Base-by-base conservation (phyloP, 2,329 filamentous ascomycete genomes). In the Knufia petricola region DNA sequence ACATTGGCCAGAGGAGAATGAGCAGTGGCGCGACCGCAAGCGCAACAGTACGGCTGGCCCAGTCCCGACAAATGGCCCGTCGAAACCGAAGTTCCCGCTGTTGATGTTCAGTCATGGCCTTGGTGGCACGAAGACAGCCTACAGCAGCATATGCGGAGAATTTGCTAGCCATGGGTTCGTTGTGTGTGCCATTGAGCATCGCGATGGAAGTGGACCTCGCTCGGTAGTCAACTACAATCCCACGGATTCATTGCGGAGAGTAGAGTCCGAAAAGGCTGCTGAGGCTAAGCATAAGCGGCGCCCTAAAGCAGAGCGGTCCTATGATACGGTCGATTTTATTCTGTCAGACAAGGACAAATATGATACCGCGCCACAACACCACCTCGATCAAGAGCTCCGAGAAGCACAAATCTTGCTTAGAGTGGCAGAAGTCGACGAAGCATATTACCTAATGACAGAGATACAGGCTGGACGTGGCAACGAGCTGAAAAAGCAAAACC, bases 41-140 rank as follows among this genome's bases (percentile, higher is more conserved):
- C 66, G 66, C 6, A 71, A 71, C 53, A 66, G 68, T 21, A 57
- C 65, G 31, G 59, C 60, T 15, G 71, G 72, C 1, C 51, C 57
- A 3, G 67, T 66, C 21, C 68, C 66, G 1, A 62, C 63, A 1
- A 64, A 63, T 7, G 64, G 66, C 21, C 53, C 56, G 1, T 47
- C 57, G 2, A 62, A 63, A 24, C 75, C 77, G 0, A 68, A 53
- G 3, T 84, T 83, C 51, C 79, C 81, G 1, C 65, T 83, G 19
- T 68, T 84, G 28, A 69, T 84, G 19, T 84, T 85, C 61, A 81
- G 77, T 56, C 81, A 84, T 61, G 81, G 81, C 0, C 63, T 84
- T 4, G 79, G 80, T 3, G 80, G 79, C 0, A 81, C 77, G 1
- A 66, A 79, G 40, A 82, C 79, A 2, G 75, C 74, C 53, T 82